These are phyloP conservation scores for Hysterium pulicare DNA, from an alignment of 2,329 filamentous ascomycete species.

Conservation along the genomic window DNA sequence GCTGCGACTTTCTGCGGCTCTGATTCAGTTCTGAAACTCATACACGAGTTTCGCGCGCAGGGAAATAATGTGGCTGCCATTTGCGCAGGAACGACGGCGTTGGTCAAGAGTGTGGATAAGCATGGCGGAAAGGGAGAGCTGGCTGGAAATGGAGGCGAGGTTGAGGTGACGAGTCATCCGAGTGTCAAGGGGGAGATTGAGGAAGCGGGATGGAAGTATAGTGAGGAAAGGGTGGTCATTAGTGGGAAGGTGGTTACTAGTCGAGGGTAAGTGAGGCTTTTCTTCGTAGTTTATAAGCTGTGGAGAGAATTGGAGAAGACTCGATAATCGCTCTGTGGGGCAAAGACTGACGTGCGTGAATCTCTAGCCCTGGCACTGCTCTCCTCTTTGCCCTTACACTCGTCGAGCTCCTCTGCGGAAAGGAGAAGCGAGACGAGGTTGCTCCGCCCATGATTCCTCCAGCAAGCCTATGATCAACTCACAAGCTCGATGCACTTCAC, in stretches of 20 bases:
- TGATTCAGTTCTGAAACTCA: slow-evolving; percentile 23
- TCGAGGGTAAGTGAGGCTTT: slow-evolving; percentile 32
- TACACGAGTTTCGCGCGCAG: slow-evolving; percentile 24
- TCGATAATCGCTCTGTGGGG: too few species aligned
- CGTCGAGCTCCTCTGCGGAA: slow-evolving; percentile 35
- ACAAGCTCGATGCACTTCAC: too few species aligned
- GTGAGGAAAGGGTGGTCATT: slow-evolving; percentile 34
- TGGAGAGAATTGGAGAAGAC: too few species aligned
- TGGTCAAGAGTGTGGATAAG: slow-evolving; percentile 27
- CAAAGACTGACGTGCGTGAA: too few species aligned
- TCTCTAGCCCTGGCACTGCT: slow-evolving; percentile 39
- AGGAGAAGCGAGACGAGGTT: slow-evolving; percentile 49
- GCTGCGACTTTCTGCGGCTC: slow-evolving; percentile 32
- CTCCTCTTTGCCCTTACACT: slow-evolving; percentile 38
- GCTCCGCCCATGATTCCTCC: slow-evolving; percentile 44
- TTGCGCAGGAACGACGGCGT: slow-evolving; percentile 38
- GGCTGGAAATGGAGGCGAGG: slow-evolving; percentile 14
- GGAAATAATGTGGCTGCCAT: slow-evolving; percentile 36
- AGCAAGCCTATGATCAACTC: too few species aligned
- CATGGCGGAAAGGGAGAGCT: slow-evolving; percentile 5
- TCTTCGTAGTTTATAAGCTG: neutral
- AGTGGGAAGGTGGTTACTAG: slow-evolving; percentile 34
- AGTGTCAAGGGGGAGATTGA: slow-evolving; percentile 33
- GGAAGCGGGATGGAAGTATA: slow-evolving; percentile 33
- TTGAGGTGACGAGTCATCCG: slow-evolving; percentile 36